Evolutionary conservation across 139 green algal species (phyloP), one percentile per base, ranked within the genome.

Genomic region (Monoraphidium neglectum): DNA sequence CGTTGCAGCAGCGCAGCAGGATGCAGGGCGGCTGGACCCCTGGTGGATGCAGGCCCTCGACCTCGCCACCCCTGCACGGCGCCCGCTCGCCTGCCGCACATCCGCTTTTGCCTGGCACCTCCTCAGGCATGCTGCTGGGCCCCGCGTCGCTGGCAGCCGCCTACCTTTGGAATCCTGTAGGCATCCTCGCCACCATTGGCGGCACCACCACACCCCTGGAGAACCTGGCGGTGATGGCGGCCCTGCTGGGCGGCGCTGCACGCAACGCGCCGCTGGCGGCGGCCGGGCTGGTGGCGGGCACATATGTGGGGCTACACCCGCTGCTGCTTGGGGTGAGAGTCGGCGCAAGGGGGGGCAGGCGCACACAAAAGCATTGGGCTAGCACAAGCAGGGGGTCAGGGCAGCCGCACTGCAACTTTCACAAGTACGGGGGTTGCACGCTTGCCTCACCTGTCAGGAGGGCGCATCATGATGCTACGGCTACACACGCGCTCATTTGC

Each of bases 121-220:
- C 36, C 30, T 16, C 35, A 26, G 32, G 43, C 47, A 73, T 26
- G 13, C 47, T 53, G 77, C 10, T 68, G 2, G 56, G 43, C 12
- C 35, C 62, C 24, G 5, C 38, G 36, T 53, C 61, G 54, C 70
- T 79, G 16, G 74, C 70, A 40, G 21, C 68, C 35, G 15, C 65
- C 16, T 91, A 87, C 81, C 74, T 89, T 30, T 78, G 85, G 37
- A 87, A 91, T 70, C 87, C 87, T 8, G 80, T 90, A 36, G 75
- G 61, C 2, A 46, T 90, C 2, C 33, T 78, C 4, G 32, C 64
- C 2, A 82, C 82, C 33, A 60, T 86, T 8, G 70, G 57, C 24
- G 82, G 84, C 21, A 85, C 63, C 32, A 80, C 57, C 40, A 84
- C 79, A 2, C 53, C 76, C 10, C 38, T 80, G 23, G 87, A 91